Conservation (phyloP, 2,329 filamentous ascomycete species). For the Cytospora leucostoma region DNA sequence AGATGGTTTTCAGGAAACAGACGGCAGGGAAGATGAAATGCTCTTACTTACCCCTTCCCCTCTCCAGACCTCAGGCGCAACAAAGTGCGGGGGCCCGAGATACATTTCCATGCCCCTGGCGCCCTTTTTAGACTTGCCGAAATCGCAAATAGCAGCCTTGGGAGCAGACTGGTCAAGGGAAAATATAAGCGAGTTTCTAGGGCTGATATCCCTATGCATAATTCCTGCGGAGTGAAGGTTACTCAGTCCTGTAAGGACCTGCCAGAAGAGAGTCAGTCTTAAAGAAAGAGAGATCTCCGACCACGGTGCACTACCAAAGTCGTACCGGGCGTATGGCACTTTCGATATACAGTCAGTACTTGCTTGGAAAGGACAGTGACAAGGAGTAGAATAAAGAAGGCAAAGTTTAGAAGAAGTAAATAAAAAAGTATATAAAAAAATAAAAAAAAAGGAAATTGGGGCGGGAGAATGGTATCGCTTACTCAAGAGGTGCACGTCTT, state of each 20-base stretch:
- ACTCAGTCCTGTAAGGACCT: conserved; percentile 20
- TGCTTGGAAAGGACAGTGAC: too few relatives aligned
- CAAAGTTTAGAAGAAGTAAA: too few relatives aligned
- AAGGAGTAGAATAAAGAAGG: too few relatives aligned
- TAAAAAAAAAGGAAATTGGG: too few relatives aligned
- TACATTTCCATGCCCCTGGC: not conserved
- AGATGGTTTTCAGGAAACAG: too few relatives aligned
- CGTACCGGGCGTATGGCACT: conserved; percentile 22
- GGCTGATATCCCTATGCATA: conserved; percentile 27
- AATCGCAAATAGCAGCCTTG: conserved; percentile 25
- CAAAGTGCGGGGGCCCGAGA: not conserved
- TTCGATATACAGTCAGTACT: too few relatives aligned
- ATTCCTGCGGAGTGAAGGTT: conserved; percentile 21
- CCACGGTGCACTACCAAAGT: conserved; percentile 20
- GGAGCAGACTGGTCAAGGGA: conserved; percentile 8
- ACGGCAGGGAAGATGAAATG: too few relatives aligned
- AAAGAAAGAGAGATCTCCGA: not conserved
- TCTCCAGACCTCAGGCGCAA: not conserved
- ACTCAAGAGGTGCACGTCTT: conserved; percentile 15
- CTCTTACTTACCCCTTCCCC: not conserved
- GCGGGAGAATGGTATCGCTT: too few relatives aligned
- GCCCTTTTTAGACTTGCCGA: conserved; percentile 12
- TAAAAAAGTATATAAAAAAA: too few relatives aligned
- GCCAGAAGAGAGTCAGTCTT: conserved; percentile 21
- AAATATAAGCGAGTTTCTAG: conserved; percentile 24